These are phyloP conservation scores for Fraxinus xanthoxyloides DNA, from an alignment of 305 asterid genomes.

Conservation along the genomic window DNA sequence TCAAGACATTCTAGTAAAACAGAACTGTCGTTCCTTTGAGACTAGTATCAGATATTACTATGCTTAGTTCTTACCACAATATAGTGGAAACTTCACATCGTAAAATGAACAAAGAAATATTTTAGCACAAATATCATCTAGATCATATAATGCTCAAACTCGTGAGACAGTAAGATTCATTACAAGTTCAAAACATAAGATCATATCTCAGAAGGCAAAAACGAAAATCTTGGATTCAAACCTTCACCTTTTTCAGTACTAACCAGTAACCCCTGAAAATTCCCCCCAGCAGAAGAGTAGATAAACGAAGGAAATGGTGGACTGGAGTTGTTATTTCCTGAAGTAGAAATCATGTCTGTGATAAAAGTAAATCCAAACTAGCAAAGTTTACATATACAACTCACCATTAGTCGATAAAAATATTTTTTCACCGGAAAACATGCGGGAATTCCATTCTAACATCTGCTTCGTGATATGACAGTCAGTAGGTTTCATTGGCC, in stretches of 20 bases:
- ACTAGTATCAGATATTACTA: not conserved
- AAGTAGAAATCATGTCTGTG: not conserved
- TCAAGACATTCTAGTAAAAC: not conserved
- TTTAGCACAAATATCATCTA: not conserved
- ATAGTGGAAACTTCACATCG: not conserved
- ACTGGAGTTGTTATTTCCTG: not conserved
- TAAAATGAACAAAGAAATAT: not conserved
- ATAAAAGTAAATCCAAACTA: not conserved
- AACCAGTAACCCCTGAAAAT: not conserved
- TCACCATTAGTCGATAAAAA: not conserved
- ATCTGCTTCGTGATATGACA: constrained; percentile 21
- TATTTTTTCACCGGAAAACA: not conserved
- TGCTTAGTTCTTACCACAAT: not conserved
- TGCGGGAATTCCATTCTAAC: not conserved
- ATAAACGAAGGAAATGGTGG: not conserved
- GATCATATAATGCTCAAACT: not conserved
- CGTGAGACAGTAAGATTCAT: not conserved
- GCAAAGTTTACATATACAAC: not conserved
- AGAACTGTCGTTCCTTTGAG: not conserved
- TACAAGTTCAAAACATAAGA: not conserved
- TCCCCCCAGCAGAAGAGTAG: not conserved
- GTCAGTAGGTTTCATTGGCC: constrained; percentile 93
- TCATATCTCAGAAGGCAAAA: not conserved
- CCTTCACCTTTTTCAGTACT: not conserved
- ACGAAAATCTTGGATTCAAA: not conserved